A percentile compares a stretch with the other conserved stretches of the same genome.
Evolutionary conservation across 192 early-diverging fungal genomes (phyloP).

Genomic region (Gamsiella multidivaricata): DNA sequence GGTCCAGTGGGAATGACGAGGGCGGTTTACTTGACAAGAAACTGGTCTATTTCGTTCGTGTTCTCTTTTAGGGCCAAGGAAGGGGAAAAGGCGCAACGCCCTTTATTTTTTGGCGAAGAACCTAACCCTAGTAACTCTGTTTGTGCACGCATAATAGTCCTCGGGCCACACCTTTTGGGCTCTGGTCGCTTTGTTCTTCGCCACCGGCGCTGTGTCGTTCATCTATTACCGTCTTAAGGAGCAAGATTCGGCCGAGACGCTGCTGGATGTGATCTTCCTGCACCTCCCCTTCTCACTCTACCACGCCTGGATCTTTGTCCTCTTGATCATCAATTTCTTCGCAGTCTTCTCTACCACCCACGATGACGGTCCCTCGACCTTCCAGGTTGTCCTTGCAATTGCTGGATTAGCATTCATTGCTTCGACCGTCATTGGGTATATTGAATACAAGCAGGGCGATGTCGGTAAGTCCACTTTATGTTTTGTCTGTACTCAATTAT

Average conservation of each 20-base stretch:
- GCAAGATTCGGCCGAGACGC: slow-evolving; percentile 48
- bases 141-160: slow-evolving; percentile 2
- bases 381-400: slow-evolving; percentile 59
- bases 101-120: no score
- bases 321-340: slow-evolving; percentile 67
- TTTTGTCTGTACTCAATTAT: not conserved
- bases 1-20: no score
- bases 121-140: no score
- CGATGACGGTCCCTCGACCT: slow-evolving; percentile 54
- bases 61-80: no score
- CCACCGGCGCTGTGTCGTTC: slow-evolving; percentile 63
- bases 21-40: no score
- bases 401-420: slow-evolving; percentile 62
- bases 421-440: slow-evolving; percentile 68
- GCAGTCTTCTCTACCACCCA: slow-evolving; percentile 60
- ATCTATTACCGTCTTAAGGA: slow-evolving; percentile 65
- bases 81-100: no score
- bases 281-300: slow-evolving; percentile 77
- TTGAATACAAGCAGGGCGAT: slow-evolving; percentile 69
- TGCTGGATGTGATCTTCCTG: slow-evolving; percentile 63
- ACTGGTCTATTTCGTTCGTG: no score
- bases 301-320: slow-evolving; percentile 70
- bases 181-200: slow-evolving; percentile 66
- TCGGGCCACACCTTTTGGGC: slow-evolving; percentile 62
- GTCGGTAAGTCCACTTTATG: slow-evolving; percentile 30